These are phyloP conservation scores for Naganishia vishniacii DNA, from an alignment of 768 basidiomycete species.

Conservation along the genomic window DNA sequence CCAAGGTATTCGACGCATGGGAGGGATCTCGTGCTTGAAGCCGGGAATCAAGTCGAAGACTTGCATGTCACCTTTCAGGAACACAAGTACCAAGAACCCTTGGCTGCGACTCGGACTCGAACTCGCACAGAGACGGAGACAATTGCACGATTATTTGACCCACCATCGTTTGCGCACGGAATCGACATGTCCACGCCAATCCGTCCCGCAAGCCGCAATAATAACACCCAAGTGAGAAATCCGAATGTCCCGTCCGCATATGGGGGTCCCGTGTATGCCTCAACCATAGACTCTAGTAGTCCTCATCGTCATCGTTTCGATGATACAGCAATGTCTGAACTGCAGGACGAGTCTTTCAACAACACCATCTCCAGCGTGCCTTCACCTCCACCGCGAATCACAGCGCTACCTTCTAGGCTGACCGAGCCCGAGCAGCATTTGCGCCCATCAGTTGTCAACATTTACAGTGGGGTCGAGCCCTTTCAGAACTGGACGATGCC, in stretches of 20 bases:
- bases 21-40: not conserved
- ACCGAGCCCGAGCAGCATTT: not conserved
- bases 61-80: not conserved
- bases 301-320: not conserved
- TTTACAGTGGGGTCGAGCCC: not conserved
- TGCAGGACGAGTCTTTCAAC: conserved; percentile 8
- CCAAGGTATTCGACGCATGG: conserved; percentile 1
- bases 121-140: not conserved
- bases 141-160: not conserved
- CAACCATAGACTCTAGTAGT: not conserved
- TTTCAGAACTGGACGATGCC: too few relatives aligned
- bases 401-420: not conserved
- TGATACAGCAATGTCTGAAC: not conserved
- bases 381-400: conserved; percentile 9
- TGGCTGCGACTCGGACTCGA: not conserved
- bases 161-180: conserved; percentile 4
- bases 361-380: conserved; percentile 15
- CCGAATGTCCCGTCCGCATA: not conserved
- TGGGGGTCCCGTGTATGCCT: not conserved
- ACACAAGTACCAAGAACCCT: not conserved
- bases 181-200: conserved; percentile 10
- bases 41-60: not conserved
- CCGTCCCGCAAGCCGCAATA: not conserved
- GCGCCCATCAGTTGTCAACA: not conserved
- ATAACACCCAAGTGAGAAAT: not conserved